Evolutionary conservation across 805 yeast species (phyloP), one percentile per base, ranked within the genome.

Genomic region (Saturnispora ahearnii): DNA sequence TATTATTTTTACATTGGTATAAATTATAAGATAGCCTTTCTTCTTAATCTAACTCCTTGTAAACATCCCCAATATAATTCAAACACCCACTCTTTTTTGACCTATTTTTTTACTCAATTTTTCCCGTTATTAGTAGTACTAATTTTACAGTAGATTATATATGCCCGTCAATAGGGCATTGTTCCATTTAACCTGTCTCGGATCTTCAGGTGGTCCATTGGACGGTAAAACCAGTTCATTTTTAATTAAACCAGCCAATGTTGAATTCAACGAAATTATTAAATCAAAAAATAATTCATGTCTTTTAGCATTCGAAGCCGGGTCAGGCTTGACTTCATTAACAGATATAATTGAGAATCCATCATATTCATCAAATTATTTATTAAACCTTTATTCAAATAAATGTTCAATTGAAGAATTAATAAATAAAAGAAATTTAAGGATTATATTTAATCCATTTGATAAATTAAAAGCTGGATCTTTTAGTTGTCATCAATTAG

Each of bases 121-220:
- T 18, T 18, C 18, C 18, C 18, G 2, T 26, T 26, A 26, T 26
- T 26, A 26, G 9, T 26, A 26, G 6, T 26, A 6, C 29, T 26
- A 26, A 2, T 6, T 26, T 8, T 26, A 26, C 9, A 26, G 3
- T 6, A 26, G 29, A 36, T 8, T 18, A n/a, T 36, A 6, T 15
- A 36, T 36, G 40, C 24, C 24, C 40, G 15, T 4, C 22, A 36
- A 36, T 18, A 15, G 34, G 31, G 18, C 5, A 34, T 15, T 21
- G 13, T 41, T 47, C 40, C 45, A 47, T 13, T 57, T 85, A 18
- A 78, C 84, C 1, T 76, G 83, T 26, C 66, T 85, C 53, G 96
- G 96, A 6, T 77, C 86, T 24, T 77, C 87, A 2, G 96, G 96
- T 6, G 96, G 96, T 2, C 96, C 96, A 0, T 61, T 81, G 11